Evolutionary conservation across 73 alveolate genomes (phyloP).

Genomic region (Paramecium octaurelia): DNA sequence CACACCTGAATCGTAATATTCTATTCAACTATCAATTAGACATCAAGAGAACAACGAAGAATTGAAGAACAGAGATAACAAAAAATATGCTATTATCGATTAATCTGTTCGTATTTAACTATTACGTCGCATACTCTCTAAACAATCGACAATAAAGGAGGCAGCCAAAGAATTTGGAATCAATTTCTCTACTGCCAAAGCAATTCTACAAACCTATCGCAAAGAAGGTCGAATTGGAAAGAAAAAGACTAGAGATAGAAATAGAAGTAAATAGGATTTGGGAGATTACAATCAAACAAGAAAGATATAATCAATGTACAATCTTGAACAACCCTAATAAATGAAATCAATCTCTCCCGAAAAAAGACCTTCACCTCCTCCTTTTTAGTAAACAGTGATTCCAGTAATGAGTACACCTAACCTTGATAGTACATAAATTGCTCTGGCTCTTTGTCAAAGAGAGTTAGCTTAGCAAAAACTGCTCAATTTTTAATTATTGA

Average conservation of each 20-base stretch:
- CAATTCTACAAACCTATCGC: conserved; percentile 50
- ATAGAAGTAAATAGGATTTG: not conserved
- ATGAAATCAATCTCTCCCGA: not conserved
- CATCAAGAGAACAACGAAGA: not conserved
- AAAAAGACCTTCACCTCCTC: not conserved
- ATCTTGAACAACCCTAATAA: not conserved
- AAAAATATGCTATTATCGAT: conserved; percentile 25
- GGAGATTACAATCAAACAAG: not conserved
- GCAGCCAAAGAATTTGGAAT: conserved; percentile 61
- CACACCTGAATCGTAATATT: not conserved
- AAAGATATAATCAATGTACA: conserved; percentile 9
- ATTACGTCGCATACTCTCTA: conserved; percentile 1
- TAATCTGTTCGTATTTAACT: not conserved
- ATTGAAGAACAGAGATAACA: not conserved
- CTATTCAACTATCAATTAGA: not conserved
- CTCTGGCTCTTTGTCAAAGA: conserved; percentile 6
- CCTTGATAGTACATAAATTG: conserved; percentile 8
- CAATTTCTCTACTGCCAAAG: conserved; percentile 61
- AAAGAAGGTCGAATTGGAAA: conserved; percentile 62
- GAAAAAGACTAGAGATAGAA: conserved; percentile 57
- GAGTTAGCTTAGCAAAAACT: conserved; percentile 3
- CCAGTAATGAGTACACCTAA: not conserved
- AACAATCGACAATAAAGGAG: conserved; percentile 53
- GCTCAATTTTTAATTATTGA: not conserved
- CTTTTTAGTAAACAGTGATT: not conserved